phyloP scores from a whole-genome alignment of 2,329 filamentous ascomycete genomes.

The Trichoderma sp. region DNA sequence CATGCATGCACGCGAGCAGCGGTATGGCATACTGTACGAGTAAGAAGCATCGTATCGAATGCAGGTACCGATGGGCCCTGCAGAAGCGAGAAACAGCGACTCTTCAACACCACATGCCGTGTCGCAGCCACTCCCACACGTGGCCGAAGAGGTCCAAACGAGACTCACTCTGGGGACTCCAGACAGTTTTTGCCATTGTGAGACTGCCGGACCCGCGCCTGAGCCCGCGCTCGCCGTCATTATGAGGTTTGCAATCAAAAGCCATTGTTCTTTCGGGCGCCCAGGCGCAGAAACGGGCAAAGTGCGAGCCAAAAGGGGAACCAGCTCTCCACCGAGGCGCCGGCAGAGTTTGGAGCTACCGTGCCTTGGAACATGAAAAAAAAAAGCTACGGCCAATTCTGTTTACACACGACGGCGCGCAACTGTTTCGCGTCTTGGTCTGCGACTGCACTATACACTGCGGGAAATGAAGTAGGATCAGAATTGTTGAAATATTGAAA shows the following conservation, averaged over 20 bases:
- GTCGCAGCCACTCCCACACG: conserved; percentile 15
- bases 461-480: not conserved
- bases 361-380: not conserved
- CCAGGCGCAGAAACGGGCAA: not conserved
- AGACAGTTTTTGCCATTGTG: not conserved
- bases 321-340: conserved; percentile 16
- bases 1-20: not conserved
- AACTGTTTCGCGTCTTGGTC: not conserved
- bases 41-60: not conserved
- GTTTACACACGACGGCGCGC: not conserved
- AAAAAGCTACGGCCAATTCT: not conserved
- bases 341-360: not conserved
- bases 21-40: not conserved
- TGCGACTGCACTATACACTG: not conserved
- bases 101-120: conserved; percentile 12
- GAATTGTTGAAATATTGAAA: not conserved
- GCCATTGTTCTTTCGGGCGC: not conserved
- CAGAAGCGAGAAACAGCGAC: conserved; percentile 1
- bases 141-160: conserved; percentile 4
- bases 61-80: conserved; percentile 17
- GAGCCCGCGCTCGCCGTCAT: not conserved
- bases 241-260: not conserved
- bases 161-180: conserved; percentile 10
- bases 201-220: not conserved
- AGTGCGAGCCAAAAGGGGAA: conserved; percentile 8